phyloP scores from a whole-genome alignment of 352 stramenopile genomes.

The Globisporangium polare region DNA sequence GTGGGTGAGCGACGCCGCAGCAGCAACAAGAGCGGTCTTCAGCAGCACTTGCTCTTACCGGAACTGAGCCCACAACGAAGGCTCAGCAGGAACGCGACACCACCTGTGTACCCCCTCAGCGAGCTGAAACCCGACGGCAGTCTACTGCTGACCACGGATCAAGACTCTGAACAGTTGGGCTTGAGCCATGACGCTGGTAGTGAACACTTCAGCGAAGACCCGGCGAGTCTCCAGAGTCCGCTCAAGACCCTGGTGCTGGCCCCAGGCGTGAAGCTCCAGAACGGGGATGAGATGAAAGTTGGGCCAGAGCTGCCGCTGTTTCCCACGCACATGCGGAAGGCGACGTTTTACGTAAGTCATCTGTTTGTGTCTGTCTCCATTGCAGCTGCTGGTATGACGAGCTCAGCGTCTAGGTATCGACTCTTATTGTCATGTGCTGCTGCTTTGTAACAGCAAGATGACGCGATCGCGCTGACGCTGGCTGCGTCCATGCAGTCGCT shows the following conservation, averaged over 20 bases:
- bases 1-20: background rate
- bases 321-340: conserved; percentile 24
- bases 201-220: background rate
- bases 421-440: background rate
- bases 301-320: conserved; percentile 27
- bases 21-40: background rate
- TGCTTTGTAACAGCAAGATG: conserved; percentile 8
- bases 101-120: too few relatives aligned
- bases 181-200: background rate
- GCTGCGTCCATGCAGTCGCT: conserved; percentile 12
- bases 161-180: background rate
- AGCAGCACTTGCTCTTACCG: background rate
- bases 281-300: conserved; percentile 14
- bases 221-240: background rate
- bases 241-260: conserved; percentile 20
- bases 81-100: background rate
- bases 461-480: conserved; percentile 1
- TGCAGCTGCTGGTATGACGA: background rate
- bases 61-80: conserved; percentile 9
- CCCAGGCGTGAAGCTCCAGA: conserved; percentile 28
- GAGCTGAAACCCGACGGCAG: background rate
- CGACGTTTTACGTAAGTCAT: conserved; percentile 28
- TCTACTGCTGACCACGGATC: background rate
- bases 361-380: background rate
- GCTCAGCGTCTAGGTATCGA: background rate